These are phyloP conservation scores for Podaxis carcinomalis DNA, from an alignment of 768 basidiomycete species.

Conservation along the genomic window DNA sequence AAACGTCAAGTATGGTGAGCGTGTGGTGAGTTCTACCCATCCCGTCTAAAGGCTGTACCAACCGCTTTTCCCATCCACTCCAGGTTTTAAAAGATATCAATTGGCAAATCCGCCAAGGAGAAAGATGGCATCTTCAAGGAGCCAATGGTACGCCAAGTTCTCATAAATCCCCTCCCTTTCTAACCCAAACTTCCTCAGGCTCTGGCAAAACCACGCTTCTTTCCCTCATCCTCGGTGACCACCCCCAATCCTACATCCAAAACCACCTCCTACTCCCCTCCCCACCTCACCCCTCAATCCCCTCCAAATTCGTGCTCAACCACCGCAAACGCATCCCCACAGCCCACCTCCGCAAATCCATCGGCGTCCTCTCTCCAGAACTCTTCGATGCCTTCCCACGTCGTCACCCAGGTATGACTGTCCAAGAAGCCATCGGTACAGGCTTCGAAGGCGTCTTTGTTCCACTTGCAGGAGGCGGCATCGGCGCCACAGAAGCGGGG, in stretches of 20 bases:
- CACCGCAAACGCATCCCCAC: constrained; percentile 69
- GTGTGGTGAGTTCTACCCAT: constrained; percentile 38
- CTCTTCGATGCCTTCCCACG: constrained; percentile 88
- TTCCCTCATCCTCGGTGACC: constrained; percentile 87
- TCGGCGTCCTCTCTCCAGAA: constrained; percentile 87
- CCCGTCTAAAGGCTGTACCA: background rate
- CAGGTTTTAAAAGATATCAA: constrained; percentile 74
- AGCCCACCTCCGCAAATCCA: constrained; percentile 53
- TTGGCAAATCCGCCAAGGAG: constrained; percentile 80
- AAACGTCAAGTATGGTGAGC: constrained; percentile 64
- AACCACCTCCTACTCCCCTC: constrained; percentile 30
- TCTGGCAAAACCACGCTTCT: constrained; percentile 95
- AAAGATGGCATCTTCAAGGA: constrained; percentile 89
- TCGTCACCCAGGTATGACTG: constrained; percentile 52
- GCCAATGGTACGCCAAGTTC: constrained; percentile 57
- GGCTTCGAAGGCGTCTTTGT: constrained; percentile 89
- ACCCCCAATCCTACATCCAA: constrained; percentile 91
- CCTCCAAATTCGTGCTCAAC: constrained; percentile 55
- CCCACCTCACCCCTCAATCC: constrained; percentile 29
- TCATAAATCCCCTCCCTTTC: background rate
- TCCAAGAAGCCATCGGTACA: constrained; percentile 79
- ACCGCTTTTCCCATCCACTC: background rate
- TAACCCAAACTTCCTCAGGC: constrained; percentile 37
- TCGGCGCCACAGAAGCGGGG: constrained; percentile 31
- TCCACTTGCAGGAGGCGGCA: constrained; percentile 38